phyloP scores from a whole-genome alignment of 1,139 yeast species.

The Suhomyces terraborum region DNA sequence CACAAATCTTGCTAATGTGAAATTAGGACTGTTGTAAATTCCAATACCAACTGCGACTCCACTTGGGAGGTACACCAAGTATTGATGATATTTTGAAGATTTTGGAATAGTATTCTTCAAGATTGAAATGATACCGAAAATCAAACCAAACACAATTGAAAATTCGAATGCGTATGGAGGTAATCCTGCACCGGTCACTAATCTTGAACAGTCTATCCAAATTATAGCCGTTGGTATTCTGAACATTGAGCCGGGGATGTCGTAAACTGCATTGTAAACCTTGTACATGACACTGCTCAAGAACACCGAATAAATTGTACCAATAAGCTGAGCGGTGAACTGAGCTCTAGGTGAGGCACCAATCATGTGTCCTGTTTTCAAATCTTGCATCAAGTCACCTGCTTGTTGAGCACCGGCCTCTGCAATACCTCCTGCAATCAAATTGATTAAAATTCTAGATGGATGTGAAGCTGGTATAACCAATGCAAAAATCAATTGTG shows the following conservation, averaged over 20 bases:
- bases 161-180: conserved; percentile 76
- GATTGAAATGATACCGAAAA: conserved; percentile 73
- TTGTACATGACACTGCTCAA: conserved; percentile 81
- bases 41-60: conserved; percentile 99
- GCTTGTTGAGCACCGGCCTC: conserved; percentile 99
- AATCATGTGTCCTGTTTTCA: conserved; percentile 87
- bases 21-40: conserved; percentile 88
- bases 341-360: conserved; percentile 95
- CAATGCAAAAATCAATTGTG: conserved; percentile 84
- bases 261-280: conserved; percentile 77
- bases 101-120: conserved; percentile 55
- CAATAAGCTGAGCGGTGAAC: conserved; percentile 84
- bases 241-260: conserved; percentile 77
- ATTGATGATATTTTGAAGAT: conserved; percentile 38
- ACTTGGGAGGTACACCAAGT: conserved; percentile 69
- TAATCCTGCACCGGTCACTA: conserved; percentile 87
- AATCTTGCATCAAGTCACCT: conserved; percentile 96
- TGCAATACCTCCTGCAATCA: conserved; percentile 94
- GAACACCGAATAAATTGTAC: conserved; percentile 80
- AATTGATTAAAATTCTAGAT: conserved; percentile 77
- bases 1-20: conserved; percentile 86
- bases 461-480: conserved; percentile 77
- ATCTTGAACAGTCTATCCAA: conserved; percentile 94
- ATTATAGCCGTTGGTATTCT: conserved; percentile 93
- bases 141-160: conserved; percentile 62